Conservation (phyloP, 1,284 basidiomycete genomes). For the Cystobasidiaceae sp. region DNA sequence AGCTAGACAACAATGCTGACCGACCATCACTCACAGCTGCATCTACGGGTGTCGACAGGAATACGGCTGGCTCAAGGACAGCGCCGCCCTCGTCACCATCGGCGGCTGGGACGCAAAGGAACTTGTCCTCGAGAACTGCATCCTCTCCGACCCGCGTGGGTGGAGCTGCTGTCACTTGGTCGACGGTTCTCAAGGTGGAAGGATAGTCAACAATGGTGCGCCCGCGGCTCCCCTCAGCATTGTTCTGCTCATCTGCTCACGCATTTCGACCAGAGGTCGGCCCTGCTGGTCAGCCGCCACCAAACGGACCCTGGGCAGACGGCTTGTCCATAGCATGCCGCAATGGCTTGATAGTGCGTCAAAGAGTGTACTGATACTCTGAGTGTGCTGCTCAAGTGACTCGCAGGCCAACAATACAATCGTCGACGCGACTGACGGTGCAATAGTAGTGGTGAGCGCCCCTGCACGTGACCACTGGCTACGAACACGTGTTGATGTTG, state of each 20-base stretch:
- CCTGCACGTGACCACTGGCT: conserved; percentile 32
- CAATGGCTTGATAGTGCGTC: conserved; percentile 33
- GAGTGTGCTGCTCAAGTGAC: no score
- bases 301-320: conserved; percentile 41
- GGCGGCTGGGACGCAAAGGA: conserved; percentile 37
- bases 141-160: conserved; percentile 40
- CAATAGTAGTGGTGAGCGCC: conserved; percentile 42
- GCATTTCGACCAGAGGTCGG: conserved; percentile 37
- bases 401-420: conserved; percentile 39
- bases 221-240: neutral
- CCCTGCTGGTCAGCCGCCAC: conserved; percentile 38
- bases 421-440: conserved; percentile 42
- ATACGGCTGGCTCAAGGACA: conserved; percentile 39
- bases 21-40: conserved; percentile 16
- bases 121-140: conserved; percentile 38
- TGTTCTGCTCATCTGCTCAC: conserved; percentile 28
- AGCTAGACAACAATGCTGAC: neutral
- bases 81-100: conserved; percentile 36
- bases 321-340: conserved; percentile 39
- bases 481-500: neutral
- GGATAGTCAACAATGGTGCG: neutral
- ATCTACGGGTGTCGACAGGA: conserved; percentile 13
- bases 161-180: conserved; percentile 37
- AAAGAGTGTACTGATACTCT: no score
- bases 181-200: neutral